Evolutionary conservation across 345 rosid species (phyloP).

Genomic region (Citrus maxima): DNA sequence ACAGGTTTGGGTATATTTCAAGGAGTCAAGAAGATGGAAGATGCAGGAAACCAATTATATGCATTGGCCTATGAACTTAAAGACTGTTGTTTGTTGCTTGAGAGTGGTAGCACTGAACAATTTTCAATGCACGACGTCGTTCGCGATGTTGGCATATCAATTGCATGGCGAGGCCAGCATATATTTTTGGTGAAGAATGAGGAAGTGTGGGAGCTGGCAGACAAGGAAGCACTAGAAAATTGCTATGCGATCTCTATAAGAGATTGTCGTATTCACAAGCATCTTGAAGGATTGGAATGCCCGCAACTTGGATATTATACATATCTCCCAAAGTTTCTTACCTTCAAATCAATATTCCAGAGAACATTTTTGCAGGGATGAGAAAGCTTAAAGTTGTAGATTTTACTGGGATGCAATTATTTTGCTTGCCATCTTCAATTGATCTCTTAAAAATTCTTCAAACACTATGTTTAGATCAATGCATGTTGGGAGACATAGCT

Average conservation of each 20-base stretch:
- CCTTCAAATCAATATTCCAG: not conserved
- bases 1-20: slow-evolving; percentile 14
- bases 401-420: not conserved
- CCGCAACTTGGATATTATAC: not conserved
- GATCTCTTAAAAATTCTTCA: not conserved
- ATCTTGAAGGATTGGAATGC: slow-evolving; percentile 6
- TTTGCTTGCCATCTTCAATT: not conserved
- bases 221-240: too few species aligned
- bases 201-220: too few species aligned
- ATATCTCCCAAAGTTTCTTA: not conserved
- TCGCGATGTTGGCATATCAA: too few species aligned
- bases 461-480: not conserved
- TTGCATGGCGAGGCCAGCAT: not conserved
- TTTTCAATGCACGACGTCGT: too few species aligned
- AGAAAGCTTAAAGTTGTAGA: not conserved
- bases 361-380: not conserved
- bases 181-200: too few species aligned
- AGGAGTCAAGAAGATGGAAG: not conserved
- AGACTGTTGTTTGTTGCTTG: too few species aligned
- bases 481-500: not conserved
- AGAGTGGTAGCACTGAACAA: too few species aligned
- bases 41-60: slow-evolving; percentile 1
- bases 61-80: not conserved
- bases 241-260: not conserved
- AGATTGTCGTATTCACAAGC: not conserved